Evolutionary conservation across 331 rosid genomes (phyloP).

Genomic region (Pyrus hybrid): DNA sequence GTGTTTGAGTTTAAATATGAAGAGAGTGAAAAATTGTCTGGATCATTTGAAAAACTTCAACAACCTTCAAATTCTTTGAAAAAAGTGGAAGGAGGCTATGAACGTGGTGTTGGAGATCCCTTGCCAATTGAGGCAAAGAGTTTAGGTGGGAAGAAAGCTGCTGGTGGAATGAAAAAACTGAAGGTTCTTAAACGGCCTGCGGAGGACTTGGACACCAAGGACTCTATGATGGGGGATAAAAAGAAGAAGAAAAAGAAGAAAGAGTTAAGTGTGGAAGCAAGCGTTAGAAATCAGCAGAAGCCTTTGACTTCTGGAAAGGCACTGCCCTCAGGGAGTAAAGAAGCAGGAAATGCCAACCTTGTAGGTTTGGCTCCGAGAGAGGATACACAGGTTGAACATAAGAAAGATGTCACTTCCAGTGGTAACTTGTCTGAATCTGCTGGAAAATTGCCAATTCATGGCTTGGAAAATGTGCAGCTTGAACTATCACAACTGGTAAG

Average conservation of each 20-base stretch:
- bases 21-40: constrained; percentile 5
- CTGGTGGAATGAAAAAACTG: constrained; percentile 43
- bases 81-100: constrained; percentile 25
- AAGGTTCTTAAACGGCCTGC: constrained; percentile 49
- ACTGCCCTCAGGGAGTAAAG: constrained; percentile 23
- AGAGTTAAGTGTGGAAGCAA: constrained; percentile 23
- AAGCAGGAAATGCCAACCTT: constrained; percentile 23
- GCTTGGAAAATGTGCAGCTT: constrained; percentile 25
- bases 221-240: constrained; percentile 36
- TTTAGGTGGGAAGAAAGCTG: constrained; percentile 19
- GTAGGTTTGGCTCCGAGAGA: constrained; percentile 37
- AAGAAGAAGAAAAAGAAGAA: constrained; percentile 66
- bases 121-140: constrained; percentile 34
- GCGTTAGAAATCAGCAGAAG: constrained; percentile 33
- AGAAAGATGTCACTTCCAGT: constrained; percentile 22
- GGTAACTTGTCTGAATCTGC: constrained; percentile 16
- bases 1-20: constrained; percentile 21
- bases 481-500: constrained; percentile 54
- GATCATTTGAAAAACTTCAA: constrained; percentile 16
- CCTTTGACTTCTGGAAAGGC: constrained; percentile 30
- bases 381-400: constrained; percentile 31
- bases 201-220: constrained; percentile 32
- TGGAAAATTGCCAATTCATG: constrained; percentile 9
- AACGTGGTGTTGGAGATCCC: too few species aligned
- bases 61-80: constrained; percentile 15